phyloP scores from a whole-genome alignment of 257 asterid genomes.

The Plantago elongata region DNA sequence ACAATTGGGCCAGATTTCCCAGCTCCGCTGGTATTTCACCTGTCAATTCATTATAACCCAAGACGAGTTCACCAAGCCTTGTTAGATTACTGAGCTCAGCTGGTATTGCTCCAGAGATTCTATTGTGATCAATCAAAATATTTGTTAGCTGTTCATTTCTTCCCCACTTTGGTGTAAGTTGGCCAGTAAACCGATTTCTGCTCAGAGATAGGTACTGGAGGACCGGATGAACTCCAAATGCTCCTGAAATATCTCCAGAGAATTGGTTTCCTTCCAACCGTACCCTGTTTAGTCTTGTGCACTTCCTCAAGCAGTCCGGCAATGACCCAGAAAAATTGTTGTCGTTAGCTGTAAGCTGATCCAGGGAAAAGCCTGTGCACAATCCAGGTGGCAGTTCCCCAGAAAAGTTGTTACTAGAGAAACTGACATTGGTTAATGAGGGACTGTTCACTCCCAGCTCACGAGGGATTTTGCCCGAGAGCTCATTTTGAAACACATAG shows the following conservation, averaged over 20 bases:
- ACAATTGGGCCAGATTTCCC: slow-evolving; percentile 38
- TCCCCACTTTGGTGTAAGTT: slow-evolving; percentile 58
- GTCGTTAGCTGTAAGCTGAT: slow-evolving; percentile 40
- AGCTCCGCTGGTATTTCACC: slow-evolving; percentile 59
- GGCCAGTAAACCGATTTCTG: slow-evolving; percentile 51
- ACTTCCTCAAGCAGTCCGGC: slow-evolving; percentile 64
- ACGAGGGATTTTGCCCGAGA: slow-evolving; percentile 50
- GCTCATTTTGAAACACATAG: slow-evolving; percentile 38
- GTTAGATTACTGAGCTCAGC: slow-evolving; percentile 54
- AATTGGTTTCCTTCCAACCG: slow-evolving; percentile 59
- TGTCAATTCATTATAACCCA: slow-evolving; percentile 51
- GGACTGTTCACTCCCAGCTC: slow-evolving; percentile 54
- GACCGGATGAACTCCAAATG: slow-evolving; percentile 56
- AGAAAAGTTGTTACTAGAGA: slow-evolving; percentile 54
- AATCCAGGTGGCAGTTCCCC: slow-evolving; percentile 58
- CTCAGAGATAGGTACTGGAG: slow-evolving; percentile 48
- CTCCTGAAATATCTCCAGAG: slow-evolving; percentile 55
- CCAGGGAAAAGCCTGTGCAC: slow-evolving; percentile 51
- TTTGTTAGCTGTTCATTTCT: slow-evolving; percentile 38
- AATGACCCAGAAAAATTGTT: slow-evolving; percentile 59
- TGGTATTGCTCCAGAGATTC: slow-evolving; percentile 63
- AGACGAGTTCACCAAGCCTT: slow-evolving; percentile 36
- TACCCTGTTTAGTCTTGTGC: slow-evolving; percentile 40
- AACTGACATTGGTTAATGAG: slow-evolving; percentile 36
- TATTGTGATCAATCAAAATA: slow-evolving; percentile 42